Conservation (phyloP, 148 eudicot species). For the Linanthus parryae region DNA sequence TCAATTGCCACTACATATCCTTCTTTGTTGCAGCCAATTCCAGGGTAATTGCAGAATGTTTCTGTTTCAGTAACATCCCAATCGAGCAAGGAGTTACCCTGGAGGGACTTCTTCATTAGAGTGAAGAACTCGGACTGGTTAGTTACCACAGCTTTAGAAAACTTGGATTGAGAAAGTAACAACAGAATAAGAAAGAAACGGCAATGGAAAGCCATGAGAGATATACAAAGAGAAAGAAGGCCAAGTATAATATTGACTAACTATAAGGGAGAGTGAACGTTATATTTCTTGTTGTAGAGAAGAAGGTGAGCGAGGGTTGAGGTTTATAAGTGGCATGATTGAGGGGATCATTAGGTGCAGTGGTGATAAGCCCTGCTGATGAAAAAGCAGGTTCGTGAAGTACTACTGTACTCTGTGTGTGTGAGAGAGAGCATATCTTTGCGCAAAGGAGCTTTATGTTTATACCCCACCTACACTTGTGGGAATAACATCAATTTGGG, state of each 20-base stretch:
- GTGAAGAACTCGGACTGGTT: conserved; percentile 52
- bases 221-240: not conserved
- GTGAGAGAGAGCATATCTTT: conserved; percentile 18
- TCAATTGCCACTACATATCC: conserved; percentile 41
- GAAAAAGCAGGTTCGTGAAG: conserved; percentile 33
- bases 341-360: conserved; percentile 40
- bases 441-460: conserved; percentile 64
- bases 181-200: conserved; percentile 23
- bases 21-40: conserved; percentile 48
- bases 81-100: conserved; percentile 33
- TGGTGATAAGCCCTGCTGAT: conserved; percentile 18
- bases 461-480: conserved; percentile 50
- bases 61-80: conserved; percentile 34
- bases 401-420: conserved; percentile 12
- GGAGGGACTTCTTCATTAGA: conserved; percentile 49
- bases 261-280: conserved; percentile 3
- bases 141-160: conserved; percentile 16
- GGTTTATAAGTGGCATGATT: conserved; percentile 42
- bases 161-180: conserved; percentile 13
- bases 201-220: conserved; percentile 37
- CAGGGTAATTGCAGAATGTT: conserved; percentile 45
- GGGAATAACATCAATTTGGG: conserved; percentile 35
- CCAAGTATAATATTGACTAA: not conserved
- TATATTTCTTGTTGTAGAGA: conserved; percentile 25
- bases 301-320: conserved; percentile 23